Conservation (phyloP, 768 basidiomycete species). For the Tephrocybe sp. region DNA sequence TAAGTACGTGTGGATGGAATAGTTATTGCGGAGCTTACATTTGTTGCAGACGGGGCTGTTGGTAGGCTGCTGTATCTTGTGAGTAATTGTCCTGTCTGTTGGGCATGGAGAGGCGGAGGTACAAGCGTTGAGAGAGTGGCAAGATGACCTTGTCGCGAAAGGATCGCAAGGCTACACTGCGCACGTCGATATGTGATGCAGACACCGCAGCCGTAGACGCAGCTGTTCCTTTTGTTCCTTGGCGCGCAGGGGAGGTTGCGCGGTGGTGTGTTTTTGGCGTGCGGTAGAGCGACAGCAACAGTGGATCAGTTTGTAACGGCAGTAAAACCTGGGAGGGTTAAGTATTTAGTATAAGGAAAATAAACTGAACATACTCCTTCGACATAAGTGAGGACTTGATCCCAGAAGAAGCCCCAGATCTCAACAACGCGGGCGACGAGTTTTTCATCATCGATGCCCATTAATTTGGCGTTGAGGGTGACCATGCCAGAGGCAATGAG, state of each 20-base stretch:
- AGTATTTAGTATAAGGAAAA: neutral
- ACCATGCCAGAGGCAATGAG: constrained; percentile 89
- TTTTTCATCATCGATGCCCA: constrained; percentile 74
- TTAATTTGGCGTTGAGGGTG: constrained; percentile 84
- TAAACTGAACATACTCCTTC: constrained; percentile 66
- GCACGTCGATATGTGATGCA: constrained; percentile 70
- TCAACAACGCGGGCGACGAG: constrained; percentile 80
- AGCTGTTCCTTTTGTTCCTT: constrained; percentile 44
- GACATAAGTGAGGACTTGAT: constrained; percentile 81
- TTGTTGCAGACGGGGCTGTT: constrained; percentile 75
- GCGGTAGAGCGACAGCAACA: constrained; percentile 70
- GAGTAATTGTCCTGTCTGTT: constrained; percentile 53
- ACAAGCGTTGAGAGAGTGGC: constrained; percentile 58
- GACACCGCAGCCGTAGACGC: constrained; percentile 34
- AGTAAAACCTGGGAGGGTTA: constrained; percentile 31
- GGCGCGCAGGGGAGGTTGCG: constrained; percentile 48
- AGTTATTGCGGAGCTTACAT: constrained; percentile 50
- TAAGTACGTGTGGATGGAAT: neutral
- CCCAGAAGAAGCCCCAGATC: constrained; percentile 94
- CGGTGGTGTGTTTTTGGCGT: constrained; percentile 57
- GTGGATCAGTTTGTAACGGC: constrained; percentile 39
- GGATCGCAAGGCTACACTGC: constrained; percentile 73
- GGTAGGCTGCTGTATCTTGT: constrained; percentile 52
- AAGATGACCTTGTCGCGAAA: constrained; percentile 82
- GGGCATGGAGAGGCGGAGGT: constrained; percentile 52